Conservation (phyloP, 768 basidiomycete species). For the Vararia minispora region DNA sequence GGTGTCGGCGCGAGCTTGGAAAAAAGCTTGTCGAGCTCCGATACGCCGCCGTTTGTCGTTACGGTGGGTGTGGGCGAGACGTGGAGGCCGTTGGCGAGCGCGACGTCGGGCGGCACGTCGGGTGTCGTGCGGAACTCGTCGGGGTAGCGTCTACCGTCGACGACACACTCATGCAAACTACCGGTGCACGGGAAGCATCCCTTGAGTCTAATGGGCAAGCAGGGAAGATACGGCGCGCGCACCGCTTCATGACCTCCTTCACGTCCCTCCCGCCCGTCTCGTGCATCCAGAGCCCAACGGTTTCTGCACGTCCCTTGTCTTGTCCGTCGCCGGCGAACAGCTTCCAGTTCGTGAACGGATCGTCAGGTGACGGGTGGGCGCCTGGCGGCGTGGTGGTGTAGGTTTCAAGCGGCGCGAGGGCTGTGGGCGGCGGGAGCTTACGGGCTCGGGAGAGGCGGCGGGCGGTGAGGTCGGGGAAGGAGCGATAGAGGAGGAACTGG, state of each 20-base stretch:
- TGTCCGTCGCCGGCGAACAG: constrained; percentile 29
- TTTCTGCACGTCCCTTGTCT: constrained; percentile 45
- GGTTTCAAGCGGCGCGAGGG: constrained; percentile 10
- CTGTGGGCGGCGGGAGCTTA: constrained; percentile 15
- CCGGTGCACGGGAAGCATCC: too few relatives aligned
- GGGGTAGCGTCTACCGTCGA: constrained; percentile 57
- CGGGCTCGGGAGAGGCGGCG: constrained; percentile 21
- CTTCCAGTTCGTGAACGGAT: constrained; percentile 29
- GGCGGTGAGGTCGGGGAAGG: constrained; percentile 57
- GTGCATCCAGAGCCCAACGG: constrained; percentile 70
- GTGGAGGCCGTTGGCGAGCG: too few relatives aligned
- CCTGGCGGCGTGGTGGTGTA: constrained; percentile 15
- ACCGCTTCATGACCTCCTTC: constrained; percentile 63
- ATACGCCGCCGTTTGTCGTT: constrained; percentile 15
- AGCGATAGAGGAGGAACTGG: constrained; percentile 62
- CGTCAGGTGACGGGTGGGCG: constrained; percentile 19
- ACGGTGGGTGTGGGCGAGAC: neutral
- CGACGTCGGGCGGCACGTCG: too few relatives aligned
- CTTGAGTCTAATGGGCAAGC: too few relatives aligned
- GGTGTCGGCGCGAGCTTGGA: constrained; percentile 28
- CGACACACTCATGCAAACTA: constrained; percentile 61
- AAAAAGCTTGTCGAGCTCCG: constrained; percentile 33
- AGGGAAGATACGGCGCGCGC: too few relatives aligned
- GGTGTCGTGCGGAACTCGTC: too few relatives aligned
- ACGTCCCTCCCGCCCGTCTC: constrained; percentile 60